A percentile compares a stretch with the other conserved stretches of the same genome.
phyloP scores from a whole-genome alignment of 805 yeast species.

The Debaryomyces hansenii region DNA sequence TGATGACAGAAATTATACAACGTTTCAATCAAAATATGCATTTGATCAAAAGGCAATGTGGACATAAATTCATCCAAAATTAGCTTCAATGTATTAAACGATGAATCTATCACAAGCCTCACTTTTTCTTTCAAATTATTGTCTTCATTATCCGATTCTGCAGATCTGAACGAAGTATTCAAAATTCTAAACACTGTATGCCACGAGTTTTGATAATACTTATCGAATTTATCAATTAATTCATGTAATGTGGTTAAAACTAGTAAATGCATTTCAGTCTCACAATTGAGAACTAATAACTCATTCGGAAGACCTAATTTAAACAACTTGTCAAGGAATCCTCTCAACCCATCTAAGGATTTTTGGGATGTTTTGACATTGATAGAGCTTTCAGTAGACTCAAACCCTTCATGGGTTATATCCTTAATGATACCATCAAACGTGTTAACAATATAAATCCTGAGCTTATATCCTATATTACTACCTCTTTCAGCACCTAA shows the following conservation, averaged over 20 bases:
- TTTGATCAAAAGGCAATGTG: slow-evolving; percentile 64
- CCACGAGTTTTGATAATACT: slow-evolving; percentile 66
- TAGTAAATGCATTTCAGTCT: slow-evolving; percentile 65
- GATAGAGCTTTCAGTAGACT: slow-evolving; percentile 15
- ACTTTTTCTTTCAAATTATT: slow-evolving; percentile 47
- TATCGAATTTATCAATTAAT: slow-evolving; percentile 78
- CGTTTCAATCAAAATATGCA: slow-evolving; percentile 67
- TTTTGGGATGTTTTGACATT: slow-evolving; percentile 41
- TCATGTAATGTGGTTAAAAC: slow-evolving; percentile 64
- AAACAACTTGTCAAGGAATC: slow-evolving; percentile 44
- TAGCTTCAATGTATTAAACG: slow-evolving; percentile 81
- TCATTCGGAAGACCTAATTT: slow-evolving; percentile 40
- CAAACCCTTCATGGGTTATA: slow-evolving; percentile 43
- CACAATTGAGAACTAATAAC: slow-evolving; percentile 51
- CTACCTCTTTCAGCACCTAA: slow-evolving; percentile 43
- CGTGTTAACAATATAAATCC: slow-evolving; percentile 50
- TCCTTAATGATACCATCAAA: slow-evolving; percentile 51
- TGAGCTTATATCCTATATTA: slow-evolving; percentile 34
- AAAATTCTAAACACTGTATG: slow-evolving; percentile 62
- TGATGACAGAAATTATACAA: slow-evolving; percentile 73
- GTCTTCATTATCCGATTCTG: slow-evolving; percentile 20
- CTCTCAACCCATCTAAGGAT: slow-evolving; percentile 49
- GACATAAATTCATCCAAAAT: slow-evolving; percentile 83
- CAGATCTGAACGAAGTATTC: slow-evolving; percentile 52
- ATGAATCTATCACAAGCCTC: slow-evolving; percentile 54